Evolutionary conservation across 768 basidiomycete species (phyloP).

Genomic region (Agrocybe pediades): DNA sequence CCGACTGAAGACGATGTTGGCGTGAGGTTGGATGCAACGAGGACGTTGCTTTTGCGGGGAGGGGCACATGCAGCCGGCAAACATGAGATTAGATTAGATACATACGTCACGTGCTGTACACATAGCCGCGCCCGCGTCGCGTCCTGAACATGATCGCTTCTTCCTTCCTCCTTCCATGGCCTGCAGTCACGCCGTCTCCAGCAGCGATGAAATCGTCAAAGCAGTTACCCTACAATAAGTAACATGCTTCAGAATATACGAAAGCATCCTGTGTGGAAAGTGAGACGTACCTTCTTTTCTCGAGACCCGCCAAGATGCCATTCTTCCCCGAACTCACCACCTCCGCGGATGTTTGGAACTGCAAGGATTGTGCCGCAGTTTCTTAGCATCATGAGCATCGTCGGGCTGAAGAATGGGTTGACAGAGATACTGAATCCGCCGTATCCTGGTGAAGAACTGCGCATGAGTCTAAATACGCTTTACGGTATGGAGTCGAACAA

Average conservation of each 20-base stretch:
- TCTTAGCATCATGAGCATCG: slow-evolving; percentile 73
- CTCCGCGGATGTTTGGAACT: slow-evolving; percentile 61
- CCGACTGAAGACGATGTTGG: too few species aligned
- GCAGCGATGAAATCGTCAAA: slow-evolving; percentile 86
- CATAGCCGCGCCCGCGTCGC: too few species aligned
- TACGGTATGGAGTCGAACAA: too few species aligned
- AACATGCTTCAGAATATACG: slow-evolving; percentile 4
- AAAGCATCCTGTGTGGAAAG: background rate
- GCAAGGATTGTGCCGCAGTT: slow-evolving; percentile 70
- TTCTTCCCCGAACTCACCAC: slow-evolving; percentile 80
- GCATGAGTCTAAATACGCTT: slow-evolving; percentile 1
- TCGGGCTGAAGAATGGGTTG: slow-evolving; percentile 70
- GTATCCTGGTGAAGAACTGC: slow-evolving; percentile 55
- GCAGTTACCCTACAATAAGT: slow-evolving; percentile 68
- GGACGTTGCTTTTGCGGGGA: too few species aligned
- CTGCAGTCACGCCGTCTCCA: too few species aligned
- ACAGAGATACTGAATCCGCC: slow-evolving; percentile 83
- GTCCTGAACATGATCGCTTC: too few species aligned
- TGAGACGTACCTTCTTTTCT: slow-evolving; percentile 61
- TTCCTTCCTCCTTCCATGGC: too few species aligned
- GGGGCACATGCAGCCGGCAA: too few species aligned
- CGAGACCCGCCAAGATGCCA: slow-evolving; percentile 77
- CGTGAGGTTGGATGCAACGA: too few species aligned
- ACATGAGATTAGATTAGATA: too few species aligned
- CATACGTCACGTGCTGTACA: too few species aligned